These are phyloP conservation scores for Hordeum marinum DNA, from an alignment of 176 grass and related monocot species.

Conservation along the genomic window DNA sequence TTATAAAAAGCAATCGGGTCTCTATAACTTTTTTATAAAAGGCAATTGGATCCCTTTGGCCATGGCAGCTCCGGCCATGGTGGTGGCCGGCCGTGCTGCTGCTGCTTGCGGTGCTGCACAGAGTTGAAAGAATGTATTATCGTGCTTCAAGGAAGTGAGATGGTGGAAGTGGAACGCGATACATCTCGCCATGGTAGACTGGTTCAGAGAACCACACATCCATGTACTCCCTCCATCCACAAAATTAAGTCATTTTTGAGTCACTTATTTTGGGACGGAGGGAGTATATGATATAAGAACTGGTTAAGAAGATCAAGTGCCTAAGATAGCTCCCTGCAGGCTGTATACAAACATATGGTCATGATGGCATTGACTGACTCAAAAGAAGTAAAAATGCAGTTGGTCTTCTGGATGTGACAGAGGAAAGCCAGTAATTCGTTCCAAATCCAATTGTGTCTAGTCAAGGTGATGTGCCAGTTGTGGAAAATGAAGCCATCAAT, in stretches of 20 bases:
- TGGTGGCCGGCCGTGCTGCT: too few species aligned
- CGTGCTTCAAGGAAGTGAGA: too few species aligned
- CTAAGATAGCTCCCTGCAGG: not conserved
- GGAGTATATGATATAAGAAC: not conserved
- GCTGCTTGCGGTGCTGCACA: too few species aligned
- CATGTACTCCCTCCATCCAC: too few species aligned
- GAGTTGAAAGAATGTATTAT: too few species aligned
- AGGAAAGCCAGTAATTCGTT: not conserved
- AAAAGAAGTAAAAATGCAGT: not conserved
- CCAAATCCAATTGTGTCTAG: not conserved
- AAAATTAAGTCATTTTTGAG: too few species aligned
- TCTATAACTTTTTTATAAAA: too few species aligned
- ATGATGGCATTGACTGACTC: not conserved
- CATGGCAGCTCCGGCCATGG: too few species aligned
- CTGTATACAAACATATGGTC: not conserved
- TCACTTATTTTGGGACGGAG: too few species aligned
- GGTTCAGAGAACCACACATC: not conserved
- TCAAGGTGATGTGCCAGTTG: not conserved
- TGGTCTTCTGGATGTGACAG: not conserved
- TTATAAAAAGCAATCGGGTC: too few species aligned
- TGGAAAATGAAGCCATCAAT: not conserved
- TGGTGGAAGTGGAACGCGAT: not conserved
- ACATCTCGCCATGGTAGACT: not conserved
- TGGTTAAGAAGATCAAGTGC: too few species aligned
- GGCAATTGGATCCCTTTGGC: too few species aligned